phyloP scores from a whole-genome alignment of 2,329 filamentous ascomycete genomes.

The Pestalotiopsis sp. region DNA sequence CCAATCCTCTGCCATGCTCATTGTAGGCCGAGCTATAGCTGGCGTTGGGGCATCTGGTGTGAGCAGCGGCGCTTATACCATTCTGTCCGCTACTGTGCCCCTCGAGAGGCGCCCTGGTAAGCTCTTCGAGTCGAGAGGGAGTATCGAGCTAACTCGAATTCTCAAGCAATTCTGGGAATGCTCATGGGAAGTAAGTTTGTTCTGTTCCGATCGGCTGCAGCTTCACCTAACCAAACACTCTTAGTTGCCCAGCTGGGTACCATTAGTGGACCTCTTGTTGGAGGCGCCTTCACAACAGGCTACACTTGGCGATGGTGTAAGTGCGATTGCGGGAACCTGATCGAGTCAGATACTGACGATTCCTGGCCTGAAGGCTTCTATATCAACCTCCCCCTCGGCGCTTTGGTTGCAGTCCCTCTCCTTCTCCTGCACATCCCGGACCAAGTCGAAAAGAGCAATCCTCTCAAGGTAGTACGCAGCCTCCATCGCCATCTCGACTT shows the following conservation, averaged over 20 bases:
- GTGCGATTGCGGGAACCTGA: neutral
- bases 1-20: constrained; percentile 11
- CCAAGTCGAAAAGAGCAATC: neutral
- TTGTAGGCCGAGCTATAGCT: constrained; percentile 14
- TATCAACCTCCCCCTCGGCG: constrained; percentile 16
- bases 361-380: constrained; percentile 14
- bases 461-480: neutral
- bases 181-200: neutral
- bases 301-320: neutral
- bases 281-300: neutral
- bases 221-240: neutral
- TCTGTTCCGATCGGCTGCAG: neutral
- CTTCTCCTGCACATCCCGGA: neutral
- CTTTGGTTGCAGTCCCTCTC: neutral
- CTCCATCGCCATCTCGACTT: neutral
- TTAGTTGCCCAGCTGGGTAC: neutral
- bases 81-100: constrained; percentile 13
- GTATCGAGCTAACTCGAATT: neutral
- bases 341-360: neutral
- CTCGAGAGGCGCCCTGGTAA: constrained; percentile 7
- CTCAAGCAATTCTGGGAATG: neutral
- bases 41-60: constrained; percentile 10
- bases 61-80: constrained; percentile 10
- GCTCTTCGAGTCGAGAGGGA: neutral
- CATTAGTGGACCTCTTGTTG: neutral